Evolutionary conservation across 2,329 filamentous ascomycete species (phyloP).

Genomic region (Paracorniculantispora psalliotae): DNA sequence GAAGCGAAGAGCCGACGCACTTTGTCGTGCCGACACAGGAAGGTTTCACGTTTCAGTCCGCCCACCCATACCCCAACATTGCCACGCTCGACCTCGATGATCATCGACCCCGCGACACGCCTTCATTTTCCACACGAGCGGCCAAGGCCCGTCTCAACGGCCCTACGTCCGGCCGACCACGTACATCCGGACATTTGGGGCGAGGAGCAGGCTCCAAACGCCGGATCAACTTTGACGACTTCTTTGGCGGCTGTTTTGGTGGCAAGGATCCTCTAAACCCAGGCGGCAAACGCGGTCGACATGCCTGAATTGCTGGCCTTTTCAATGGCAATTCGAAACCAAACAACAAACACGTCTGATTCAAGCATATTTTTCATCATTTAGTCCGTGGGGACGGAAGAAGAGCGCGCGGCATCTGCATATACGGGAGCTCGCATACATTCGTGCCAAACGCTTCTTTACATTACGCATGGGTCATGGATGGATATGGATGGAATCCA

Average conservation of each 20-base stretch:
- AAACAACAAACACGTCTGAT: slow-evolving; percentile 10
- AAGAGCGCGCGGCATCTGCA: not conserved
- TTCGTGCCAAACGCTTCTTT: not conserved
- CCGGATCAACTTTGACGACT: slow-evolving; percentile 67
- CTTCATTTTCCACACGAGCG: slow-evolving; percentile 23
- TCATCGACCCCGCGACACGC: slow-evolving; percentile 36
- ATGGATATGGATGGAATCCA: not conserved
- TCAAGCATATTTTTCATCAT: slow-evolving; percentile 1
- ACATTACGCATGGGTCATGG: not conserved
- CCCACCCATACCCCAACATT: slow-evolving; percentile 56
- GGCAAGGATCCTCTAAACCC: slow-evolving; percentile 56
- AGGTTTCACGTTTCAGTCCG: slow-evolving; percentile 65
- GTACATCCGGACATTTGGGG: slow-evolving; percentile 43
- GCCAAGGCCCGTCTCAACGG: slow-evolving; percentile 26
- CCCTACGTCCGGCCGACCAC: slow-evolving; percentile 21
- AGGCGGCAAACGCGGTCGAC: slow-evolving; percentile 46
- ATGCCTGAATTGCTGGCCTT: slow-evolving; percentile 27
- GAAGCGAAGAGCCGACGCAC: slow-evolving; percentile 28
- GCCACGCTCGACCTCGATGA: slow-evolving; percentile 58
- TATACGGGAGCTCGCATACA: not conserved
- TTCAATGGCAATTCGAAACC: slow-evolving; percentile 11
- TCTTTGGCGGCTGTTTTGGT: slow-evolving; percentile 65
- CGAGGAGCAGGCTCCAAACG: slow-evolving; percentile 67
- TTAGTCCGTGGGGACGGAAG: not conserved
- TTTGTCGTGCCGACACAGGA: slow-evolving; percentile 52